Evolutionary conservation across 1,284 basidiomycete genomes (phyloP).

Genomic region (Pascua guehoae): DNA sequence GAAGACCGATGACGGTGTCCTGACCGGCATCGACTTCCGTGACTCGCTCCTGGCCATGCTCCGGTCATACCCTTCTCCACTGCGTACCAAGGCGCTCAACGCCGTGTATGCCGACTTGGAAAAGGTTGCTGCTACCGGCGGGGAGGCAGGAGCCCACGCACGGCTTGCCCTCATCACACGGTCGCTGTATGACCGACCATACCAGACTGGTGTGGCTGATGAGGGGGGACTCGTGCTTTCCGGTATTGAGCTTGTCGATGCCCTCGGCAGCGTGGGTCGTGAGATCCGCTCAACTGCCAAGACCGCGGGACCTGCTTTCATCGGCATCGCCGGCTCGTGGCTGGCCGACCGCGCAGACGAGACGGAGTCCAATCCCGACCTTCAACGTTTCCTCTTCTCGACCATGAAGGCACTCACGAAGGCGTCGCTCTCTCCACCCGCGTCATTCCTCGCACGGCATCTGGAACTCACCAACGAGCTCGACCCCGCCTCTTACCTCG

Average conservation of each 20-base stretch:
- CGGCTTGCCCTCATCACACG: conserved; percentile 30
- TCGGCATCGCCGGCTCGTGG: conserved; percentile 37
- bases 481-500: conserved; percentile 12
- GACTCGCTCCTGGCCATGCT: conserved; percentile 33
- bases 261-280: conserved; percentile 39
- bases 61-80: conserved; percentile 43
- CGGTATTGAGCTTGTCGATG: conserved; percentile 36
- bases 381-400: conserved; percentile 37
- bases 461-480: conserved; percentile 21
- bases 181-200: conserved; percentile 41
- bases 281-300: conserved; percentile 26
- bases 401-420: conserved; percentile 34
- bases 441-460: conserved; percentile 34
- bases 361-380: conserved; percentile 24
- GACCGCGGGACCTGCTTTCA: conserved; percentile 21
- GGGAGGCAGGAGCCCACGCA: conserved; percentile 17
- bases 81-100: conserved; percentile 34
- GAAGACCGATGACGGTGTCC: conserved; percentile 7
- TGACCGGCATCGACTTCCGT: conserved; percentile 34
- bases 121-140: conserved; percentile 6
- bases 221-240: conserved; percentile 20
- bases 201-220: conserved; percentile 29
- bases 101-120: conserved; percentile 39
- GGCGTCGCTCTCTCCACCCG: conserved; percentile 29
- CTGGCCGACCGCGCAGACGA: conserved; percentile 29